Conservation (phyloP, 805 yeast genomes). For the Kuraishia ogatae region DNA sequence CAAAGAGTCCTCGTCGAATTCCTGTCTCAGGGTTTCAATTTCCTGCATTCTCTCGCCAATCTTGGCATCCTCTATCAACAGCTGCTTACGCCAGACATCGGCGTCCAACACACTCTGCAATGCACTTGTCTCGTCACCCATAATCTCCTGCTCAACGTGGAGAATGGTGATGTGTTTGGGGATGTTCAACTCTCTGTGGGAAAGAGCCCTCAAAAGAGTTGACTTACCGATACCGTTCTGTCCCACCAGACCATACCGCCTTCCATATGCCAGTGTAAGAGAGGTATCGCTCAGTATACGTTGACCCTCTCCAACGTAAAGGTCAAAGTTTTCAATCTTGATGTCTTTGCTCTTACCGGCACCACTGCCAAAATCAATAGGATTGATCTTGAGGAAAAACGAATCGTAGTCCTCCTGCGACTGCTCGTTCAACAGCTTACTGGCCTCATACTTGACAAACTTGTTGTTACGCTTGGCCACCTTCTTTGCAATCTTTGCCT, state of each 20-base stretch:
- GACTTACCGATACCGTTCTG: constrained; percentile 99
- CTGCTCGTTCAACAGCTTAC: constrained; percentile 65
- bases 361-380: constrained; percentile 78
- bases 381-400: constrained; percentile 91
- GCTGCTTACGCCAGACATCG: constrained; percentile 96
- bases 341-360: constrained; percentile 98
- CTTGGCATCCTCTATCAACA: constrained; percentile 67
- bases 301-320: constrained; percentile 93
- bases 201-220: constrained; percentile 80
- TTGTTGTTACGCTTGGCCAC: constrained; percentile 81
- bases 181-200: constrained; percentile 87
- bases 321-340: constrained; percentile 84
- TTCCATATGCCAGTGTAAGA: constrained; percentile 82
- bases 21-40: constrained; percentile 58
- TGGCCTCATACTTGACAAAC: constrained; percentile 88
- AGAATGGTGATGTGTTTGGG: constrained; percentile 94
- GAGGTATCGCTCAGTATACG: constrained; percentile 86
- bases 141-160: constrained; percentile 95
- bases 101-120: constrained; percentile 96
- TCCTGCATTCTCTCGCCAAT: constrained; percentile 68
- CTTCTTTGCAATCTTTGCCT: constrained; percentile 93
- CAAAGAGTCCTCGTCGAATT: constrained; percentile 67
- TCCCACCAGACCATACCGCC: constrained; percentile 95
- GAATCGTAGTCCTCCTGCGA: constrained; percentile 80
- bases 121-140: constrained; percentile 88